These are phyloP conservation scores for rapeseed (Brassica napus) DNA, from an alignment of 345 rosid species.

Conservation along the genomic window Da-Ae NC_063449.1:30029501-30030000, in stretches of 20 bases:
- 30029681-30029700: slow-evolving; percentile 26
- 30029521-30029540: neutral
- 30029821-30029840: neutral
- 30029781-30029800: neutral
- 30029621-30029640: neutral
- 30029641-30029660: neutral
- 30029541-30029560: neutral
- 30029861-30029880: neutral
- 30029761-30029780: neutral
- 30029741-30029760: slow-evolving; percentile 15
- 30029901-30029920: slow-evolving; percentile 46
- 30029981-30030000: slow-evolving; percentile 53
- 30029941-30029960: slow-evolving; percentile 68
- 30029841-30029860: slow-evolving; percentile 20
- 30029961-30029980: slow-evolving; percentile 77
- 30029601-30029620: neutral
- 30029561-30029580: neutral
- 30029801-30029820: neutral
- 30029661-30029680: neutral
- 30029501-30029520: slow-evolving; percentile 40
- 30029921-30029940: slow-evolving; percentile 48
- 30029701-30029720: slow-evolving; percentile 18
- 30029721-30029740: slow-evolving; percentile 12
- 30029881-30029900: no score
- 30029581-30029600: neutral